These are phyloP conservation scores for Pachyrhizus erosus DNA, from an alignment of 306 rosid species.

Conservation along the genomic window DNA sequence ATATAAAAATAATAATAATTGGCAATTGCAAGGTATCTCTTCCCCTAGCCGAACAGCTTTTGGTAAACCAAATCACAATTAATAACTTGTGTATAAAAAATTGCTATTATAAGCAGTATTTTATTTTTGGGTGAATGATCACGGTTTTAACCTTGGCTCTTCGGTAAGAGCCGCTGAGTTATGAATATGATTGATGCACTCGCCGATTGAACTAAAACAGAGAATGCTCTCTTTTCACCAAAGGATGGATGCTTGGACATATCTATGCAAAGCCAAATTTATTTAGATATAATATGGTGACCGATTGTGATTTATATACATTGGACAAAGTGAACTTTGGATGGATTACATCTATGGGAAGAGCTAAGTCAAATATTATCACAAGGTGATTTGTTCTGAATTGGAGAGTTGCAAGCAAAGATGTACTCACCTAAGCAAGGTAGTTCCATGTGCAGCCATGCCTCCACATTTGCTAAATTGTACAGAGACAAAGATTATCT, in stretches of 20 bases:
- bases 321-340: no score
- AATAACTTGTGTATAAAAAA: neutral
- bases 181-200: neutral
- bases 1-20: neutral
- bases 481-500: neutral
- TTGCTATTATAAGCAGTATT: neutral
- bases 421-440: no score
- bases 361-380: no score
- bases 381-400: neutral
- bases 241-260: no score
- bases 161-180: neutral
- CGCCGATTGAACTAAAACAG: no score
- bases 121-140: neutral
- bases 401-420: neutral
- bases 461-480: neutral
- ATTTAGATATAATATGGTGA: no score
- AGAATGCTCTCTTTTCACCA: no score
- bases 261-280: no score
- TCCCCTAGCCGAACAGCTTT: constrained; percentile 1
- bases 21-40: constrained; percentile 7
- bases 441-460: neutral
- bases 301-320: no score
- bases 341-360: no score
- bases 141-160: neutral
- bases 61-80: neutral